These are phyloP conservation scores for Lactarius psammicola DNA, from an alignment of 768 basidiomycete species.

Conservation along the genomic window DNA sequence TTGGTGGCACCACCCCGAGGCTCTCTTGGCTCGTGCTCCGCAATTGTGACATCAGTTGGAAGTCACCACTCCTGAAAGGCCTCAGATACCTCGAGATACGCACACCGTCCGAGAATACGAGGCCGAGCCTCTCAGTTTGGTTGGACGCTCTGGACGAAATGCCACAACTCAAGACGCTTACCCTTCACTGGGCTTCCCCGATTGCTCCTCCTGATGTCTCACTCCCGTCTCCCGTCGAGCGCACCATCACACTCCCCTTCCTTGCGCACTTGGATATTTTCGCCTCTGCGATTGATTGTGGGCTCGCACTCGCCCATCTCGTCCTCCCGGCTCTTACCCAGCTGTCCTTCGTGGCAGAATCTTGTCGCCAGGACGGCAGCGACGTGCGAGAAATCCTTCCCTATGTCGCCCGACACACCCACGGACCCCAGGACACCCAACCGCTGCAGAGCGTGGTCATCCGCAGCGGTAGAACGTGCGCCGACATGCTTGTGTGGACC, in stretches of 20 bases:
- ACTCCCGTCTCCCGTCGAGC: not conserved
- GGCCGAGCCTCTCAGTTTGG: slow-evolving; percentile 1
- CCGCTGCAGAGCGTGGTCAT: slow-evolving; percentile 12
- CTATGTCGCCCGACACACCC: not conserved
- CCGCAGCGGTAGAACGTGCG: not conserved
- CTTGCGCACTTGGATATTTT: not conserved
- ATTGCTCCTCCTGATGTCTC: not conserved
- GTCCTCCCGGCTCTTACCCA: not conserved
- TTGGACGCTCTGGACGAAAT: slow-evolving; percentile 1
- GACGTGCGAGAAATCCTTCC: slow-evolving; percentile 7
- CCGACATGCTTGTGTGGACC: slow-evolving; percentile 4
- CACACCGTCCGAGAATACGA: not conserved
- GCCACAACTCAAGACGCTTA: not conserved
- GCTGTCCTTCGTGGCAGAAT: not conserved
- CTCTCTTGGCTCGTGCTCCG: not conserved
- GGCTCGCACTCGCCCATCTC: not conserved
- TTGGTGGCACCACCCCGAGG: slow-evolving; percentile 1
- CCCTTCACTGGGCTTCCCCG: not conserved
- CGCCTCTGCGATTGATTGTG: not conserved
- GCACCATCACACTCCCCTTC: not conserved
- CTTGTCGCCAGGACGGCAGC: not conserved
- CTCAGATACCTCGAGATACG: not conserved
- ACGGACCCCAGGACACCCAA: slow-evolving; percentile 6
- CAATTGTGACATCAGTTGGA: slow-evolving; percentile 11
- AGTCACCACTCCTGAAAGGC: slow-evolving; percentile 5